Base-by-base conservation (phyloP, 1,284 basidiomycete species). In the Ceratobasidium sp. region DNA sequence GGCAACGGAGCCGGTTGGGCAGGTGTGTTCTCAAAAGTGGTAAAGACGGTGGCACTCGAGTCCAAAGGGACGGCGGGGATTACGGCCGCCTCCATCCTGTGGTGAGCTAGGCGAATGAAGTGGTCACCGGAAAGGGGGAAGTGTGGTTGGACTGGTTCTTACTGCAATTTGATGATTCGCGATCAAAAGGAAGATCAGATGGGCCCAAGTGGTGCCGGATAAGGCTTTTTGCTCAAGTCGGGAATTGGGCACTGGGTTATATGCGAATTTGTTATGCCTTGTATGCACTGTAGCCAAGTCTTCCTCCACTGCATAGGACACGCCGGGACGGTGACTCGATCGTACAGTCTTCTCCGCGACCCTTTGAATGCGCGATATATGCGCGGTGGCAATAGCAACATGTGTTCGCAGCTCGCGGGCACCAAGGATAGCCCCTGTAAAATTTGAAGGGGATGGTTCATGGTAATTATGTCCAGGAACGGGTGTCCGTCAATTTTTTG, bases 1-100 rank as follows among this genome's bases (percentile, higher is more conserved):
- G 92, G 92, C 1, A 88, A 81, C 0, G 84, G 78, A 2, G 85
- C 46, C 43, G 71, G 67, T 11, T 51, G 43, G 17, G 32, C 37
- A 22, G 34, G 25, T 11, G 52, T 15, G 13, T 56, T 40, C 44
- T 66, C 62, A 52, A 75, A 75, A n/a, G 62, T 52, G 9, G 61
- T 22, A 29, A 40, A 75, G 57, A 75, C 62, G 22, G 34, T 62
- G 29, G 25, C 37, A 25, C 65, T 49, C 19, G 73, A 46, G 51
- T 75, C 65, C 40, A 75, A 15, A 57, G 62, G 61, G n/a, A 75
- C 61, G 17, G 73, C 40, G 3, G 49, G 40, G 3, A 66, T 44
- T 22, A 49, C 57, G 32, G 32, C 37, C 32, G 17, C 13, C 15
- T 61, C 57, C 57, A 61, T 61, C 2, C 11, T 34, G n/a, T 17